Base-by-base conservation (phyloP, 108 stramenopile genomes). In the Conticribra guillardii region DNA sequence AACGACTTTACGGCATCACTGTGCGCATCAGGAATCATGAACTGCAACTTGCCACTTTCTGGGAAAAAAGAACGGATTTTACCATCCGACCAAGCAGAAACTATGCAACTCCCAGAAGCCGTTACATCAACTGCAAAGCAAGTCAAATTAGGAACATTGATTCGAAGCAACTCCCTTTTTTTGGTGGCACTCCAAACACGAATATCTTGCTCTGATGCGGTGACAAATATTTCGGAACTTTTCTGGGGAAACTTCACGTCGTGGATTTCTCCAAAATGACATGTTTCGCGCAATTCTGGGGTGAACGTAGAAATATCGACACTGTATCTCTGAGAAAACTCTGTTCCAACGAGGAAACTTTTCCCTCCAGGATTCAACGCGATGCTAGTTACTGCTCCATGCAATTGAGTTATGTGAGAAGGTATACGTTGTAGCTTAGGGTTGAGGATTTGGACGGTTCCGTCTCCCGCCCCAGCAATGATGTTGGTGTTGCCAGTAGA, bases 1-100 rank as follows among this genome's bases (percentile, higher is more conserved):
- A 96, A 57, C 17, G 95, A 89, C 8, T 89, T 90, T 30, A 91
- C 89, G 31, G 80, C 90, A 46, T 90, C 89, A 63, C 81, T 72
- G 53, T 82, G 83, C 15, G 81, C 84, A 68, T 96, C 89, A 28
- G 79, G 79, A 45, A 96, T 95, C 60, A 95, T 87, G 69, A 93
- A 96, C 46, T 87, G 80, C 44, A 94, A 66, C 74, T 89, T 87
- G 37, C 95, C 95, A 60, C 75, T 85, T 68, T 95, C 93, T 27
- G 95, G 95, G 41, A 75, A 82, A 63, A 96, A 95, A 49, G 92
- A 90, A 28, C 95, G 87, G n/a, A 96, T 89, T 70, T 91, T 92
- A 58, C 95, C 95, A 61, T 96, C 95, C 21, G 87, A 81, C 95
- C 95, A 96, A 22, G 90, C 95, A 3, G 84, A 82, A 21, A 95